Evolutionary conservation across 2,329 filamentous ascomycete species (phyloP).

Genomic region (Aspergillus sp.): DNA sequence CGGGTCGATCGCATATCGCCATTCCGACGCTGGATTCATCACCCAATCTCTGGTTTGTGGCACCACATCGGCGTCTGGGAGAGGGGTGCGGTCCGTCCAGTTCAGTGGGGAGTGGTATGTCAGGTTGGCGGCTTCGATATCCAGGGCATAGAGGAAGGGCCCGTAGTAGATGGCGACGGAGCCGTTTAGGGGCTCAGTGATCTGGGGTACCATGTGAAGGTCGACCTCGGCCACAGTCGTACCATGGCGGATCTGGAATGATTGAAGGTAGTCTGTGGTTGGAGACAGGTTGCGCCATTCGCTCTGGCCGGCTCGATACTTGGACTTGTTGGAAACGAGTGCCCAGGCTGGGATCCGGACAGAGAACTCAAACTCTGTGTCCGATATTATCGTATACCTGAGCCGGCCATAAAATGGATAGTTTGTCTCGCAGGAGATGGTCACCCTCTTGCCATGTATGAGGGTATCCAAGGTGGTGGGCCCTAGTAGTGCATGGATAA

Average conservation of each 20-base stretch:
- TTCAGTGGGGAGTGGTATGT: constrained; percentile 21
- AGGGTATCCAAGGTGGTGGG: constrained; percentile 46
- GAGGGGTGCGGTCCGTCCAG: constrained; percentile 22
- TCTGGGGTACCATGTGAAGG: constrained; percentile 20
- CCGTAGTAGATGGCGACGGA: constrained; percentile 48
- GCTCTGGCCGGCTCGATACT: constrained; percentile 5
- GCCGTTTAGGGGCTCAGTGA: constrained; percentile 41
- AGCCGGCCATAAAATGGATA: constrained; percentile 50
- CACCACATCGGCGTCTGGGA: constrained; percentile 16
- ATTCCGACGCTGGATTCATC: constrained; percentile 32
- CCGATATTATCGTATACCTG: constrained; percentile 38
- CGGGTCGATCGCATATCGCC: constrained; percentile 34
- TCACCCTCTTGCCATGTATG: constrained; percentile 31
- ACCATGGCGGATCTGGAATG: not conserved
- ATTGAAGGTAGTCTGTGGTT: constrained; percentile 23
- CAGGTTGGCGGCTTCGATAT: constrained; percentile 29
- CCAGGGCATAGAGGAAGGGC: constrained; percentile 45
- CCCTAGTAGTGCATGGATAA: constrained; percentile 53
- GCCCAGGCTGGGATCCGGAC: constrained; percentile 50
- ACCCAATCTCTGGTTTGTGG: constrained; percentile 30
- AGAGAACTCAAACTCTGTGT: constrained; percentile 42
- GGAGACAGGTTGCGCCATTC: constrained; percentile 22
- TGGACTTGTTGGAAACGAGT: not conserved
- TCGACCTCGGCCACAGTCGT: constrained; percentile 23
- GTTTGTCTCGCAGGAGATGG: constrained; percentile 48